These are phyloP conservation scores for Yamadazyma dendronema DNA, from an alignment of 1,139 yeast species.

Conservation along the genomic window DNA sequence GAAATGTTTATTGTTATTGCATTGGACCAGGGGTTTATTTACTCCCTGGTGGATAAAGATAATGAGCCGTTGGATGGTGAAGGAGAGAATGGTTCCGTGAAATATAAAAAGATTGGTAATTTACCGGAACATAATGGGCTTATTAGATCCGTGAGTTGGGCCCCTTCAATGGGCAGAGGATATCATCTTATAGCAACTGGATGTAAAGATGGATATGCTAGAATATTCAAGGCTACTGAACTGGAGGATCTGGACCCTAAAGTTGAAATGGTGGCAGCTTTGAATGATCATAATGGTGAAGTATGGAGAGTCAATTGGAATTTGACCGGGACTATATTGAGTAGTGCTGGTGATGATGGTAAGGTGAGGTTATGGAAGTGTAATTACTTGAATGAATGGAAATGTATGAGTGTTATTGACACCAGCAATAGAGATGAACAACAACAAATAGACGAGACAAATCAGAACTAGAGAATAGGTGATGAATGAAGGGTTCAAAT, in stretches of 20 bases:
- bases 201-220: conserved; percentile 88
- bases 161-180: conserved; percentile 91
- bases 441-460: no score
- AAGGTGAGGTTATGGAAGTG: conserved; percentile 90
- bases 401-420: conserved; percentile 85
- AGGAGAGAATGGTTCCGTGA: conserved; percentile 15
- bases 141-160: conserved; percentile 92
- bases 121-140: conserved; percentile 81
- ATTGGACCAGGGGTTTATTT: conserved; percentile 80
- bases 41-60: conserved; percentile 31
- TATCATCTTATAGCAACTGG: conserved; percentile 92
- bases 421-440: conserved; percentile 50
- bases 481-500: no score
- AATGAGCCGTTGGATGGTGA: conserved; percentile 7
- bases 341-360: conserved; percentile 96
- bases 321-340: conserved; percentile 84
- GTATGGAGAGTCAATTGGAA: conserved; percentile 98
- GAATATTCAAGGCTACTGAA: conserved; percentile 73
- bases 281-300: conserved; percentile 79
- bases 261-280: conserved; percentile 37
- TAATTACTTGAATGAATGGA: conserved; percentile 80
- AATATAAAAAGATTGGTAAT: conserved; percentile 35
- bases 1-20: conserved; percentile 87
- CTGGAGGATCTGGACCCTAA: conserved; percentile 30
- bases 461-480: no score